Percentiles rank a stretch among this genome's conserved stretches.
Conservation (phyloP, 73 alveolate genomes). For the Tetrahymena thermophila region DNA sequence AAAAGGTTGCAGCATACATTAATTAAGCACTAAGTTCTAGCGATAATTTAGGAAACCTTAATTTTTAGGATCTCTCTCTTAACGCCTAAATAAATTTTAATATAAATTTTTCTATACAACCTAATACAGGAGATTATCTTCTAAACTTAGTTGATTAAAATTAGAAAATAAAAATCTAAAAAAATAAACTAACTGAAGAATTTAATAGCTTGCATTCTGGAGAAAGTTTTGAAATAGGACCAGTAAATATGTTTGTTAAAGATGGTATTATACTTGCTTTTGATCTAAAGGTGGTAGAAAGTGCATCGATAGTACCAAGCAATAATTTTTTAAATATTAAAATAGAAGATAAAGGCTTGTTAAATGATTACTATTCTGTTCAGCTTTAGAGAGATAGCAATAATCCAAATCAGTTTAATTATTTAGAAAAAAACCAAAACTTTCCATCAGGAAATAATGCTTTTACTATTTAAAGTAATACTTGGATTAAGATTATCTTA, state of each 20-base stretch:
- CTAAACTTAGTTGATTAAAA: not conserved
- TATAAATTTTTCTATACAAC: not conserved
- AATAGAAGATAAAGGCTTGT: not conserved
- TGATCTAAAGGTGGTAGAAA: not conserved
- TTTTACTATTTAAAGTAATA: not conserved
- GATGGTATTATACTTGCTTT: not conserved
- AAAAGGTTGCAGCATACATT: not conserved
- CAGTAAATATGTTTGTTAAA: not conserved
- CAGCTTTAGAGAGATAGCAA: not conserved
- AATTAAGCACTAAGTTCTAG: not conserved
- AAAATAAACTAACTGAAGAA: not conserved
- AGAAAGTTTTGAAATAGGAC: not conserved
- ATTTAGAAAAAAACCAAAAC: not conserved
- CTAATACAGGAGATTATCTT: not conserved
- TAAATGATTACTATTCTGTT: not conserved
- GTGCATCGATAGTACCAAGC: not conserved
- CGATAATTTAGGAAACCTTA: not conserved
- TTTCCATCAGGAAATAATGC: not conserved
- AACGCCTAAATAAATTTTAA: not conserved
- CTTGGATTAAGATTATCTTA: not conserved
- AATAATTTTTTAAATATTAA: not conserved
- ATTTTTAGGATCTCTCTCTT: not conserved
- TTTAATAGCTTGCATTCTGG: not conserved
- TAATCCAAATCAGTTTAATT: not conserved
- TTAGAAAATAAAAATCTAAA: not conserved